Evolutionary conservation across 2,329 filamentous ascomycete species (phyloP).

Genomic region (Exophiala oligosperma): DNA sequence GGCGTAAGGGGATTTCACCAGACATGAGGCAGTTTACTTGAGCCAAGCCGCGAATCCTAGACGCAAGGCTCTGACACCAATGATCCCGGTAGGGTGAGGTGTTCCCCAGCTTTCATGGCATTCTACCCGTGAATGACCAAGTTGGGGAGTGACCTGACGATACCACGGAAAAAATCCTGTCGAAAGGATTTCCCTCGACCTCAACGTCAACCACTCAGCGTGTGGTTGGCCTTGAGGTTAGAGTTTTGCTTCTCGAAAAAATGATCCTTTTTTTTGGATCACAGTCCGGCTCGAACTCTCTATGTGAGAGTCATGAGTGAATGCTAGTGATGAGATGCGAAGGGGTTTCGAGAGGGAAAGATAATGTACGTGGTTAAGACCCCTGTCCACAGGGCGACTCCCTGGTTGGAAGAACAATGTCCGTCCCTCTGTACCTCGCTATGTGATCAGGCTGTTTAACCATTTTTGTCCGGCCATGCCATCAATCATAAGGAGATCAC

Average conservation of each 20-base stretch:
- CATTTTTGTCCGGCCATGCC: too few relatives aligned
- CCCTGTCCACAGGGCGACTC: too few relatives aligned
- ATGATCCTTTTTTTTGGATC: not conserved
- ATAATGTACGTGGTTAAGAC: too few relatives aligned
- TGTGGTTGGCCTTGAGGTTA: not conserved
- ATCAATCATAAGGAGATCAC: too few relatives aligned
- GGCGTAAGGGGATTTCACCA: slow-evolving; percentile 5
- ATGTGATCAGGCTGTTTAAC: too few relatives aligned
- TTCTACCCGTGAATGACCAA: not conserved
- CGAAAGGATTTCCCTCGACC: not conserved
- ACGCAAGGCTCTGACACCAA: not conserved
- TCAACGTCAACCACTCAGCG: not conserved
- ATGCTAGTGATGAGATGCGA: not conserved
- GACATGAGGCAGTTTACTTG: slow-evolving; percentile 9
- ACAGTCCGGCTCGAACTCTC: not conserved
- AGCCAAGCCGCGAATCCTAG: not conserved
- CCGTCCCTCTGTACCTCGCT: too few relatives aligned
- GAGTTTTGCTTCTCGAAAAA: not conserved
- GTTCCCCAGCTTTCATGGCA: not conserved
- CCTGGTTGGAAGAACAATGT: too few relatives aligned
- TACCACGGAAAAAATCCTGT: not conserved
- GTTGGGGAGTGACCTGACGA: not conserved
- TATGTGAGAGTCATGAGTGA: not conserved
- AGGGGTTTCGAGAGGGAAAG: too few relatives aligned
- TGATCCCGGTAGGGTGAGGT: not conserved